These are phyloP conservation scores for Aphanomyces stellatus DNA, from an alignment of 352 stramenopile genomes.

Conservation along the genomic window DNA sequence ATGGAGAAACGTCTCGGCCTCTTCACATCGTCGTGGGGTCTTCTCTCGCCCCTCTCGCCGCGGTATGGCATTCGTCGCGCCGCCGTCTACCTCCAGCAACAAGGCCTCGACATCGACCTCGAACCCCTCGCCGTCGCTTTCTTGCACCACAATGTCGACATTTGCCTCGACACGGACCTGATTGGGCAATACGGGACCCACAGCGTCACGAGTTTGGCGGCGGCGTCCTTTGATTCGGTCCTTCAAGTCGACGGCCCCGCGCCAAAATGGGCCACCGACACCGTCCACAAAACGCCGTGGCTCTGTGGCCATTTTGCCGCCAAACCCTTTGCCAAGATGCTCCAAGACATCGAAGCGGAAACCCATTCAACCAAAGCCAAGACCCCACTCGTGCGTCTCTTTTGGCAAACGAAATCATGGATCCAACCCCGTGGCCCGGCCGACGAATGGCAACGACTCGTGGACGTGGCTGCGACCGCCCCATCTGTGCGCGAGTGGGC, in stretches of 20 bases:
- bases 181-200: conserved; percentile 17
- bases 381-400: neutral
- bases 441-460: conserved; percentile 13
- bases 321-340: conserved; percentile 15
- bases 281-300: neutral
- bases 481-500: conserved; percentile 8
- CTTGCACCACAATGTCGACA: conserved; percentile 1
- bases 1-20: neutral
- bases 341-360: neutral
- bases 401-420: conserved; percentile 16
- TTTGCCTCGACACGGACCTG: conserved; percentile 1
- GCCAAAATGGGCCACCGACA: neutral
- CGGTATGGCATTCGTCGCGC: conserved; percentile 1
- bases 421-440: neutral
- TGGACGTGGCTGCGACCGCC: neutral
- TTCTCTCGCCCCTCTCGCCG: neutral
- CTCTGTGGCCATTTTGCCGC: conserved; percentile 20
- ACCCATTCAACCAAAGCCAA: neutral
- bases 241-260: neutral
- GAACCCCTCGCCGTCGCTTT: conserved; percentile 15
- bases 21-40: neutral
- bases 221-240: conserved; percentile 5
- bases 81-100: neutral
- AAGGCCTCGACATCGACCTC: conserved; percentile 5
- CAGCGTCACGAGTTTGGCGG: conserved; percentile 1